Evolutionary conservation across 164 flowering plant species (phyloP).

Genomic region (Stephania japonica): DNA sequence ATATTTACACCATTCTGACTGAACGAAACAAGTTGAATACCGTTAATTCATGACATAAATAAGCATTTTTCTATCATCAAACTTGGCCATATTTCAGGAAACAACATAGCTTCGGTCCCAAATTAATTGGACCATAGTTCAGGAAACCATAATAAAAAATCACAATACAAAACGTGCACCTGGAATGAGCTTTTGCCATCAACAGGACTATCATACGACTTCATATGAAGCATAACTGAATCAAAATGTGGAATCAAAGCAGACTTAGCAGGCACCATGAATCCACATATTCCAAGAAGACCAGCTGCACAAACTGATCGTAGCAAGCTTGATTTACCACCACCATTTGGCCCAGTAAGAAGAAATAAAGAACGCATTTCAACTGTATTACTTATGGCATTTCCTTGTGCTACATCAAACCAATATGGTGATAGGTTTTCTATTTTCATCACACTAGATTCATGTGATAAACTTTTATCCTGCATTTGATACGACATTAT

Average conservation of each 20-base stretch:
- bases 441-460: slow-evolving; percentile 47
- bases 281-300: slow-evolving; percentile 89
- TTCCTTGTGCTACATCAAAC: slow-evolving; percentile 82
- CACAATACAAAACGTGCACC: slow-evolving; percentile 29
- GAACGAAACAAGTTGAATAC: neutral
- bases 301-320: slow-evolving; percentile 92
- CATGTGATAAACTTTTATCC: slow-evolving; percentile 33
- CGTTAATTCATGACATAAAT: neutral
- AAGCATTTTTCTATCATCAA: neutral
- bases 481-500: slow-evolving; percentile 19
- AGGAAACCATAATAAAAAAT: neutral
- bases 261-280: slow-evolving; percentile 92
- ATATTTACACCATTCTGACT: too few relatives aligned
- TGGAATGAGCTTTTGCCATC: slow-evolving; percentile 98
- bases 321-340: slow-evolving; percentile 97
- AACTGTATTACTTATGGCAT: slow-evolving; percentile 67
- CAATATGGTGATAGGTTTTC: slow-evolving; percentile 85
- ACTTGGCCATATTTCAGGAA: neutral
- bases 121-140: too few relatives aligned
- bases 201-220: slow-evolving; percentile 96
- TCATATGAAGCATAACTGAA: slow-evolving; percentile 94
- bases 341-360: slow-evolving; percentile 97
- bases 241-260: slow-evolving; percentile 93
- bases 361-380: slow-evolving; percentile 85
- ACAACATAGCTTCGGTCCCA: too few relatives aligned